Percentiles rank a stretch among this genome's conserved stretches.
These are phyloP conservation scores for Coemansia sp. DNA, from an alignment of 192 early-diverging fungal species.

Conservation along the genomic window DNA sequence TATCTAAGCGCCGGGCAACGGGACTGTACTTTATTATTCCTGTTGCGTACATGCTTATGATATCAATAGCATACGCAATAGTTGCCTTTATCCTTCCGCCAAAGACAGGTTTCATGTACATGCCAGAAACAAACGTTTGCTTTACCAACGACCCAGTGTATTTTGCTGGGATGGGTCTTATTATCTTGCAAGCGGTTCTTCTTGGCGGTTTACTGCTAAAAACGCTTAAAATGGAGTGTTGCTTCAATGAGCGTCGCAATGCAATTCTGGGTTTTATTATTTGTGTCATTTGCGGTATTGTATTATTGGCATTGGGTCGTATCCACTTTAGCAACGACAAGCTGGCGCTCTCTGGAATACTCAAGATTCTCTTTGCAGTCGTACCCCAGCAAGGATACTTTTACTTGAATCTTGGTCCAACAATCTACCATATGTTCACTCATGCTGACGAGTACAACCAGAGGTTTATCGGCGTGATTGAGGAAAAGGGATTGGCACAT, in stretches of 20 bases:
- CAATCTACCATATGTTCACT: constrained; percentile 25
- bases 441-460: constrained; percentile 20
- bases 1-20: constrained; percentile 23
- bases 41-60: constrained; percentile 14
- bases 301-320: constrained; percentile 24
- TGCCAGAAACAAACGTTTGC: constrained; percentile 24
- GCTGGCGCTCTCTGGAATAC: constrained; percentile 12
- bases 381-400: constrained; percentile 47
- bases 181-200: constrained; percentile 26
- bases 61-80: constrained; percentile 25
- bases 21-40: constrained; percentile 40
- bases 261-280: constrained; percentile 20
- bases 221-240: constrained; percentile 35
- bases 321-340: constrained; percentile 22
- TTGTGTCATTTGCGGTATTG: constrained; percentile 18
- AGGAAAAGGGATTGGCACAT: constrained; percentile 29
- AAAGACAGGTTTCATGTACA: constrained; percentile 23
- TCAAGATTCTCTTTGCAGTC: constrained; percentile 28
- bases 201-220: constrained; percentile 28
- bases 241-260: constrained; percentile 35
- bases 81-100: constrained; percentile 31
- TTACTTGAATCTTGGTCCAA: constrained; percentile 29
- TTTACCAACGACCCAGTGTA: constrained; percentile 23
- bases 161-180: constrained; percentile 22
- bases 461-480: constrained; percentile 27